Conservation (phyloP, 2,329 filamentous ascomycete species). For the Sporothrix sp. region DNA sequence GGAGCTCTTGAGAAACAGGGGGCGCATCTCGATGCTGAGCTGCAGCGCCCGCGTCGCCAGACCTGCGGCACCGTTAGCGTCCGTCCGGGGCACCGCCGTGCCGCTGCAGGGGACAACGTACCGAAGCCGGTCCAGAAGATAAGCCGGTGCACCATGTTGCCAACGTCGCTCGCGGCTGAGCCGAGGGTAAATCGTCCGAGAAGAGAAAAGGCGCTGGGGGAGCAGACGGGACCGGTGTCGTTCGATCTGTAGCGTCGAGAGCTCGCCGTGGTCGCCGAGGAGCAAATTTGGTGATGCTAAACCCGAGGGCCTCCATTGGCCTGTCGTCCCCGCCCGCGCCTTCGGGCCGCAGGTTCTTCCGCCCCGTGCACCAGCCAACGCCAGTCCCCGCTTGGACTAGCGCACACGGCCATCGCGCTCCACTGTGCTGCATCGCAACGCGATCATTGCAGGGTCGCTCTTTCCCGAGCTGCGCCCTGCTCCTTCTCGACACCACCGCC, state of each 20-base stretch:
- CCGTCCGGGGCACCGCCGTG: neutral
- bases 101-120: conserved; percentile 39
- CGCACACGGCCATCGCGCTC: no score
- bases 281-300: conserved; percentile 17
- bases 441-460: neutral
- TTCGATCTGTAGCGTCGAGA: neutral
- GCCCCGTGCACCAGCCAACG: no score
- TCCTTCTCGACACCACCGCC: no score
- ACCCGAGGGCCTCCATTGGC: conserved; percentile 16
- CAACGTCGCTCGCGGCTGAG: no score
- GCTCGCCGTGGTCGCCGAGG: neutral
- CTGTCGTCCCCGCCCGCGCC: neutral
- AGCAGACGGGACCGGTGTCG: no score
- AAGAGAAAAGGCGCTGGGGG: no score
- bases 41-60: conserved; percentile 90
- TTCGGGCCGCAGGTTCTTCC: no score
- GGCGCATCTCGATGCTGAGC: conserved; percentile 96
- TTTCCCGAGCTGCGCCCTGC: neutral
- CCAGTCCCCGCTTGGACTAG: no score
- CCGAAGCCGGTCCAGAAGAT: conserved; percentile 88
- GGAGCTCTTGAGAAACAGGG: conserved; percentile 73
- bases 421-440: no score
- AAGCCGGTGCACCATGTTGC: conserved; percentile 53
- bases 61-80: conserved; percentile 44
- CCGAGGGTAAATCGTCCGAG: no score